A percentile compares a stretch with the other conserved stretches of the same genome.
These are phyloP conservation scores for Paecilomyces dactylethromorphus DNA, from an alignment of 2,329 filamentous ascomycete genomes.

Conservation along the genomic window DNA sequence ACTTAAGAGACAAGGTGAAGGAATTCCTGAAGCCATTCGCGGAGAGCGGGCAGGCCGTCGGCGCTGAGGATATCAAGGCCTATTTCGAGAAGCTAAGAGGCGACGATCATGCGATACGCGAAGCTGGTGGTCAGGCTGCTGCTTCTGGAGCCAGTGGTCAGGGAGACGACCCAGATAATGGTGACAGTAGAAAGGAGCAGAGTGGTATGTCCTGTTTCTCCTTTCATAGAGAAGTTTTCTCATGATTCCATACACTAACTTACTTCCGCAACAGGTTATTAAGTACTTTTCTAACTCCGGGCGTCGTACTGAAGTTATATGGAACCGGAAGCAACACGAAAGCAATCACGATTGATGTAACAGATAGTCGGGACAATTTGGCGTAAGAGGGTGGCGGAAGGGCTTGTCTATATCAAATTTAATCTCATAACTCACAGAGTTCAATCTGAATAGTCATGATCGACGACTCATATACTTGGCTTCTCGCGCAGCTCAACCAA, in stretches of 20 bases:
- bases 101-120: conserved; percentile 67
- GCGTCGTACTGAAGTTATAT: not conserved
- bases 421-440: not conserved
- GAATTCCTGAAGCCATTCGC: conserved; percentile 91
- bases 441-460: not conserved
- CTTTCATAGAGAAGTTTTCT: not conserved
- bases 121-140: conserved; percentile 51
- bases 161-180: conserved; percentile 13
- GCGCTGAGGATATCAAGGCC: conserved; percentile 90
- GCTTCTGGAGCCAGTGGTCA: conserved; percentile 23
- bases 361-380: not conserved
- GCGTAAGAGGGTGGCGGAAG: not conserved
- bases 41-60: conserved; percentile 78
- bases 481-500: not conserved
- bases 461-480: not conserved
- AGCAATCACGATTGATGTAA: not conserved
- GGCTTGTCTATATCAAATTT: not conserved
- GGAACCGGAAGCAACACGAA: not conserved
- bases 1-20: conserved; percentile 92
- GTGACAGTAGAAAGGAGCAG: conserved; percentile 39
- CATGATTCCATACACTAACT: not conserved
- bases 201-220: conserved; percentile 30
- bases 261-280: not conserved
- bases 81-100: conserved; percentile 94
- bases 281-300: not conserved